Conservation (phyloP, 208 protist species). For the Acanthamoeba castellanii region DNA sequence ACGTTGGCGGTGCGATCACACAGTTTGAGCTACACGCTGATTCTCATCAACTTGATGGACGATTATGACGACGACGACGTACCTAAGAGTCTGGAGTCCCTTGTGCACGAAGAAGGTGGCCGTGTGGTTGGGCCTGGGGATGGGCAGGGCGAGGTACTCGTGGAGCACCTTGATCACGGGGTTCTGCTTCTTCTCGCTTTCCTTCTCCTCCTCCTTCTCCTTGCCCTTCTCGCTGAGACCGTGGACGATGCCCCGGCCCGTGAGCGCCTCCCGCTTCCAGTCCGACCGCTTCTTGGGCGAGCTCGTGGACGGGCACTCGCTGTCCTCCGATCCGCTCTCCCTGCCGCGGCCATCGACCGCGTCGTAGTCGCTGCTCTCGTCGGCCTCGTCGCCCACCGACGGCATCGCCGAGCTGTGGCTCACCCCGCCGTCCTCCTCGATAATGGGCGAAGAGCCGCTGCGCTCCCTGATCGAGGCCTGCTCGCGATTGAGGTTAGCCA, state of each 20-base stretch:
- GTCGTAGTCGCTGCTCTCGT: not conserved
- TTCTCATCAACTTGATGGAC: not conserved
- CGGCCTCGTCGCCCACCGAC: not conserved
- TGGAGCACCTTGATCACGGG: conserved; percentile 36
- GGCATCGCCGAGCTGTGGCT: not conserved
- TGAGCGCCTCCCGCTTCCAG: conserved; percentile 26
- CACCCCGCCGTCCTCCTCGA: not conserved
- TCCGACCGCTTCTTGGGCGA: not conserved
- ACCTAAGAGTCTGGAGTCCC: conserved; percentile 22
- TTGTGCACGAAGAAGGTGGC: conserved; percentile 58
- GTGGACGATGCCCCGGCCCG: not conserved
- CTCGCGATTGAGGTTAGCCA: not conserved
- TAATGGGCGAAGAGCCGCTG: not conserved
- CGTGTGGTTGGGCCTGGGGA: conserved; percentile 34
- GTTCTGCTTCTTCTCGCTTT: conserved; percentile 22
- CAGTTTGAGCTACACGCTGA: too few species aligned
- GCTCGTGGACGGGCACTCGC: not conserved
- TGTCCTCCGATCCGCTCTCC: conserved; percentile 31
- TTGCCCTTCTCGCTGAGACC: not conserved
- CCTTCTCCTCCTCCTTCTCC: conserved; percentile 4
- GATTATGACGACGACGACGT: not conserved
- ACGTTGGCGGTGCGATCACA: not conserved
- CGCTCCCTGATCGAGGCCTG: not conserved
- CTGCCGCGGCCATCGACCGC: not conserved
- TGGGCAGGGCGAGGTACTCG: conserved; percentile 3